Conservation (phyloP, 2,329 filamentous ascomycete genomes). For the Clonostachys rosea region DNA sequence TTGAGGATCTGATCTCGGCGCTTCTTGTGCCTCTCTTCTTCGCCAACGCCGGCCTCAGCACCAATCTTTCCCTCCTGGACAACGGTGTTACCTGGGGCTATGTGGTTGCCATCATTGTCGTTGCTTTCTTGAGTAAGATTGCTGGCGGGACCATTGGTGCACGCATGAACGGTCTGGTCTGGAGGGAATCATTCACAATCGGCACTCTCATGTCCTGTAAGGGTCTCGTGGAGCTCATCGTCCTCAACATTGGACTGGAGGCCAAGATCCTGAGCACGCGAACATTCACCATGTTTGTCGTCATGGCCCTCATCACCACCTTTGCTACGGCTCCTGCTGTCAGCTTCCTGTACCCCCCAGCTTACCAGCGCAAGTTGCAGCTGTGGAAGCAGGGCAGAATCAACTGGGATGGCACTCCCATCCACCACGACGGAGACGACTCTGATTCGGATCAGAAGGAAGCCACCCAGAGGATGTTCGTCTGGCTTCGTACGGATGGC, state of each 20-base stretch:
- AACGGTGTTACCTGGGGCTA: slow-evolving; percentile 85
- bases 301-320: slow-evolving; percentile 87
- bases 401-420: slow-evolving; percentile 64
- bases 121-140: slow-evolving; percentile 84
- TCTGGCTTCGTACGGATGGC: slow-evolving; percentile 17
- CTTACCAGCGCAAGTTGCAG: slow-evolving; percentile 47
- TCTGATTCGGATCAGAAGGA: slow-evolving; percentile 6
- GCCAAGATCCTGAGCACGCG: slow-evolving; percentile 74
- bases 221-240: slow-evolving; percentile 89
- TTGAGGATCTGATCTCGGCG: slow-evolving; percentile 83
- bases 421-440: not conserved
- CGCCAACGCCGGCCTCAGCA: slow-evolving; percentile 84
- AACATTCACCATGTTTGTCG: slow-evolving; percentile 93
- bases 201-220: slow-evolving; percentile 89
- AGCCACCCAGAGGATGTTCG: slow-evolving; percentile 7
- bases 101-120: slow-evolving; percentile 73
- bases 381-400: slow-evolving; percentile 76
- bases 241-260: slow-evolving; percentile 78
- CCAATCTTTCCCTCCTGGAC: slow-evolving; percentile 79
- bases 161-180: slow-evolving; percentile 69
- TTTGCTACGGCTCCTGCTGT: slow-evolving; percentile 79
- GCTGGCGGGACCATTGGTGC: slow-evolving; percentile 78
- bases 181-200: slow-evolving; percentile 86
- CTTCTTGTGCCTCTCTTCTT: slow-evolving; percentile 91
- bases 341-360: slow-evolving; percentile 66